Base-by-base conservation (phyloP, 768 basidiomycete species). In the Suillus occidentalis region DNA sequence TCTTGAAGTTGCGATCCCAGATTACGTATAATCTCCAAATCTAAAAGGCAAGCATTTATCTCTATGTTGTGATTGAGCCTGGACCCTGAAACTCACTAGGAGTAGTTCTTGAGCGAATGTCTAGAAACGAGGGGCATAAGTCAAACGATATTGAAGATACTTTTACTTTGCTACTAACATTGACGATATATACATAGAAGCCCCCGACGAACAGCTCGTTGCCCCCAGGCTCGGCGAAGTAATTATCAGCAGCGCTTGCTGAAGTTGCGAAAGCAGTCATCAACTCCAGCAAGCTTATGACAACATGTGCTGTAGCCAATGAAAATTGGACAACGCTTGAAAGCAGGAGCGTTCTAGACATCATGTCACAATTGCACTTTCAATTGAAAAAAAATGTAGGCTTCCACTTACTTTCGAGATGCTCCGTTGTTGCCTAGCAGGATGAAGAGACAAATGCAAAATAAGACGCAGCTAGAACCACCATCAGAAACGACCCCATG, bases 21-120 rank as follows among this genome's bases (percentile, higher is more conserved):
- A 73, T 34, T 10, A 71, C 42, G 45, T 61, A 74, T 56, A 73
- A 65, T 18, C 71, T 73, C 71, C 71, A 74, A 4, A 72, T 67
- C 72, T 72, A 36, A 66, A n/a, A 57, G 22, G 22, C 2, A 56
- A 56, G 14, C 40, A 39, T 60, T 36, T 9, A 37, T 40, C 0
- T 53, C n/a, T 22, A 10, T 34, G 31, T 55, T 22, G 25, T 16
- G 34, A 52, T 31, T 34, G 20, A 16, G n/a, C 7, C 6, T 25
- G 18, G n/a, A 12, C 14, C 63, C 14, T 63, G 53, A 7, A 9
- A 70, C 71, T 6, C 8, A 73, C 72, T 60, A 73, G 65, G n/a
- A 74, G 39, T 7, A 67, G 45, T 1, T 67, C 67, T 42, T 65
- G 61, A 36, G 60, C 40, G 13, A 61, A 28, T 47, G 68, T 71